Evolutionary conservation across 2,329 filamentous ascomycete species (phyloP), one percentile per base, ranked within the genome.

Genomic region (Fusarium sp.): DNA sequence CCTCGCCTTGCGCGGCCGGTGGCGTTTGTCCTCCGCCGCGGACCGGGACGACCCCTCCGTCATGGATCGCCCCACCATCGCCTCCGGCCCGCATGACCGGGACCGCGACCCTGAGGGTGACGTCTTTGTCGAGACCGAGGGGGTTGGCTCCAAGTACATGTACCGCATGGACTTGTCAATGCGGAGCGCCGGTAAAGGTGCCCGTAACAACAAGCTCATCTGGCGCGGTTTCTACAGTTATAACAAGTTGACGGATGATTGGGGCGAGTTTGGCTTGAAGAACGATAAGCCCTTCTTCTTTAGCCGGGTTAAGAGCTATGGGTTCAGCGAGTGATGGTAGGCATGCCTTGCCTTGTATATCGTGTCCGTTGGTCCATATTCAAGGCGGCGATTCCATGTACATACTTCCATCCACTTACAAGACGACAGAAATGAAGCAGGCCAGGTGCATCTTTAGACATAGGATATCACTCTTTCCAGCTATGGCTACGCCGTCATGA

Each of bases 201-300:
- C 91, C 0, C 90, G 91, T 80, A 98, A 97, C 79, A 98, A 96
- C 71, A 98, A 97, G 83, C 84, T 99, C 60, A 85, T 87, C 1
- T 99, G 97, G 96, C 93, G 93, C 78, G 93, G 93, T 1, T 98
- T 95, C 81, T 97, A 94, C 90, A 96, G 92, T 84, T 96, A 97
- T 80, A 97, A 98, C 80, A 89, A 90, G 76, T 82, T 97, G 79
- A 97, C 95, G 9, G 95, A 97, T 81, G 95, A 98, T 82, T 97
- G 94, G 93, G 94, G 88, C 5, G 93, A 94, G 83, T 98, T 98
- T 82, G 82, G 84, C 15, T 82, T 91, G 43, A 89, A 87, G 80
- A 89, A 92, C 74, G 87, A 91, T 66, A 92, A 91, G 81, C 87
- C 91, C 0, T 93, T 90, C 78, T 90, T 91, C 79, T 93, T 92